Conservation (phyloP, 2,329 filamentous ascomycete genomes). For the Aspergillus brasiliensis region DNA sequence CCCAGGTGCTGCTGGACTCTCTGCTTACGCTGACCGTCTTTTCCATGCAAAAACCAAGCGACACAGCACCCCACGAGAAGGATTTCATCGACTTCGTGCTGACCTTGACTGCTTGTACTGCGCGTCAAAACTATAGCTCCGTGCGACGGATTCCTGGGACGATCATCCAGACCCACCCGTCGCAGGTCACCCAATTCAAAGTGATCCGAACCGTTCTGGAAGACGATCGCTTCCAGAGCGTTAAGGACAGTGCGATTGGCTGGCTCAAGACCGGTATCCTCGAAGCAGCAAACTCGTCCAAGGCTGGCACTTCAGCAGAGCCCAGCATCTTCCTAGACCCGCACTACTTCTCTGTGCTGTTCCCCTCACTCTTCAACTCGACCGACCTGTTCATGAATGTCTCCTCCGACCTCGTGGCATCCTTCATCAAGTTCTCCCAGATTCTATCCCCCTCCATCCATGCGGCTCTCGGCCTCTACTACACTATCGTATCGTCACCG, state of each 20-base stretch:
- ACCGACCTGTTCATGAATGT: constrained; percentile 44
- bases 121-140: constrained; percentile 38
- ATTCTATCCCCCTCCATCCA: constrained; percentile 53
- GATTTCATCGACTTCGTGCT: constrained; percentile 57
- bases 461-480: constrained; percentile 61
- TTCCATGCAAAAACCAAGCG: constrained; percentile 49
- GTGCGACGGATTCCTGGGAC: constrained; percentile 39
- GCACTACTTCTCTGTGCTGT: constrained; percentile 45
- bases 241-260: constrained; percentile 59
- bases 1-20: constrained; percentile 58
- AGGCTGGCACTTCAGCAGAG: constrained; percentile 13
- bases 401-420: constrained; percentile 40
- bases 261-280: constrained; percentile 65
- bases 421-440: constrained; percentile 54
- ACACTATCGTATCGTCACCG: constrained; percentile 55
- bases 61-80: constrained; percentile 52
- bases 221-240: constrained; percentile 55
- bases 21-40: constrained; percentile 56
- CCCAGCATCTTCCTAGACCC: constrained; percentile 38
- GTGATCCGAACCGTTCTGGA: constrained; percentile 59
- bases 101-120: constrained; percentile 42
- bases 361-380: constrained; percentile 56
- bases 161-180: constrained; percentile 56
- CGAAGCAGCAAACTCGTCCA: constrained; percentile 39
- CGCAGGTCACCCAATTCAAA: constrained; percentile 53